Evolutionary conservation across 768 basidiomycete species (phyloP), one percentile per base, ranked within the genome.

Genomic region (Lactarius quietus): DNA sequence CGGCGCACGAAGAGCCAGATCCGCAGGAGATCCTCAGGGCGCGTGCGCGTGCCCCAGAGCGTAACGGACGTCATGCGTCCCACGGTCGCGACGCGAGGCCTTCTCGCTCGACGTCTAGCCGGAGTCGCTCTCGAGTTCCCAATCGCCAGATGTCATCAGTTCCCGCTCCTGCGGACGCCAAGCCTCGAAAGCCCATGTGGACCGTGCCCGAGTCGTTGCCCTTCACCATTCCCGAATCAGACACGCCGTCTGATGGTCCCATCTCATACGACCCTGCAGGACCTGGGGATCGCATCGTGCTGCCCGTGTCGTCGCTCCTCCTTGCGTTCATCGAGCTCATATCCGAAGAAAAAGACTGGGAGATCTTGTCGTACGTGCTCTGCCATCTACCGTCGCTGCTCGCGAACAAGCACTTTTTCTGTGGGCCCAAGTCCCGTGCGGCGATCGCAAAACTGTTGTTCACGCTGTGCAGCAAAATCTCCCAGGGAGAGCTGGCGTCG

Each of bases 391-490:
- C 97, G 1, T 81, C 86, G 10, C 95, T 98, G 73, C 82, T 98
- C 12, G 81, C 91, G 63, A 98, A 98, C 82, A 98, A 98, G 75
- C 94, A 98, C 71, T 81, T 98, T 59, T 95, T 97, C 75, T 97
- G 95, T 72, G 97, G 97, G 1, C 92, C 92, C 0, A 85, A 86
- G 58, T 86, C 90, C 33, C 80, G 86, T n/a, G 76, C 73, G 17
- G 82, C 84, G 12, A 82, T 95, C 26, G 78, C 84, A 6, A 80
- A 78, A 56, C 76, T 98, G 38, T 76, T 93, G 43, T 79, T 80
- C n/a, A 73, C 81, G 31, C 76, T 98, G 15, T 92, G 92, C 76
- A 78, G 82, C 1, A 84, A 84, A 1, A 82, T 95, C 35, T 76
- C 84, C 23, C 81, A 78, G 15, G 85, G 83, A 9, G 80, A 82